Evolutionary conservation across 768 basidiomycete species (phyloP).

Genomic region (Boletellus ananas): DNA sequence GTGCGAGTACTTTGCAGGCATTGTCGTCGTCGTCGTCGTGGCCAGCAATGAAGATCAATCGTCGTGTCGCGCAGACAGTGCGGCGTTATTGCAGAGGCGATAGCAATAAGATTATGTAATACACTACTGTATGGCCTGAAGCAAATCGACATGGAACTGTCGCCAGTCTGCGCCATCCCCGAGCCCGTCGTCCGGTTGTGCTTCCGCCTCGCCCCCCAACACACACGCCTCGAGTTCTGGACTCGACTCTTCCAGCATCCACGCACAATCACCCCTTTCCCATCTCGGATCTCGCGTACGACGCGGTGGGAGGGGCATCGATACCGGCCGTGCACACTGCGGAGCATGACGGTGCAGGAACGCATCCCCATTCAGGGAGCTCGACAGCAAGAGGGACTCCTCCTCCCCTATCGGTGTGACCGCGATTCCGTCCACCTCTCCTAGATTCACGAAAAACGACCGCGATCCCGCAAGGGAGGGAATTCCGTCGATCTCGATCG

Average conservation of each 20-base stretch:
- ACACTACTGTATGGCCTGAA: slow-evolving; percentile 11
- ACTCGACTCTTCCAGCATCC: slow-evolving; percentile 40
- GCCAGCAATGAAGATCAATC: slow-evolving; percentile 3
- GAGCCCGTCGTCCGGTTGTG: slow-evolving; percentile 3
- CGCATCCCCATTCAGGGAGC: slow-evolving; percentile 29
- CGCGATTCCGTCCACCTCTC: slow-evolving; percentile 25
- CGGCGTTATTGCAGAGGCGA: too few relatives aligned
- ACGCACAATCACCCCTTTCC: slow-evolving; percentile 34
- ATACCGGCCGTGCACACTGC: slow-evolving; percentile 29
- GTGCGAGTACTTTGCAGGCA: slow-evolving; percentile 74
- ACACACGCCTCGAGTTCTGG: slow-evolving; percentile 23
- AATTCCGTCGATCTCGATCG: slow-evolving; percentile 37
- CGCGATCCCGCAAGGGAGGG: slow-evolving; percentile 38
- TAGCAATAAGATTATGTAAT: slow-evolving; percentile 18
- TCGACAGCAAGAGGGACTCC: slow-evolving; percentile 41
- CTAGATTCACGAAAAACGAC: slow-evolving; percentile 43
- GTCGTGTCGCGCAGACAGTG: too few relatives aligned
- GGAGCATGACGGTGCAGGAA: slow-evolving; percentile 19
- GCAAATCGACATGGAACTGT: slow-evolving; percentile 50
- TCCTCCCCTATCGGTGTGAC: slow-evolving; percentile 34
- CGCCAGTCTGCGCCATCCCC: slow-evolving; percentile 43
- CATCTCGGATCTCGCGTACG: slow-evolving; percentile 21
- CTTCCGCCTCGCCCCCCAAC: slow-evolving; percentile 34
- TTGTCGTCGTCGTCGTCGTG: slow-evolving; percentile 23
- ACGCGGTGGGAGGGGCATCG: slow-evolving; percentile 33